Conservation (phyloP, 495 filamentous ascomycete genomes). For the Glarea lozoyensis region DNA sequence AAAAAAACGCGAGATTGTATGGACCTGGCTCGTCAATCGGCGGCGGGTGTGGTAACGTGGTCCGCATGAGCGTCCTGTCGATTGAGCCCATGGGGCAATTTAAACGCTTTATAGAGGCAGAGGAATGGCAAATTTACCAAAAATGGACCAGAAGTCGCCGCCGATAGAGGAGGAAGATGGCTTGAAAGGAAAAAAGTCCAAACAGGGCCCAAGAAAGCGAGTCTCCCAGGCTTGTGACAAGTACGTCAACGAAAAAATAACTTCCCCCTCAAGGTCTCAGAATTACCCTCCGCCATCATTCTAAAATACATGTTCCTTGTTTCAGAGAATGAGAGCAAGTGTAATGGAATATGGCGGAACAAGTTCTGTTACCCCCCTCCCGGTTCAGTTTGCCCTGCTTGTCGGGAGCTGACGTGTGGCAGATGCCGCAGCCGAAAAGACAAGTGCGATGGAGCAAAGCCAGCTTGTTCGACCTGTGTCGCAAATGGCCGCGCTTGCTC, state of each 20-base stretch:
- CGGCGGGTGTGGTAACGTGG: too few relatives aligned
- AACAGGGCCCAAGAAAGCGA: conserved; percentile 16
- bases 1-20: too few relatives aligned
- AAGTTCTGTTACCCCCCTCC: too few relatives aligned
- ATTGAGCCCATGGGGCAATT: neutral
- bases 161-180: neutral
- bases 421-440: conserved; percentile 89
- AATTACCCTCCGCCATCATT: too few relatives aligned
- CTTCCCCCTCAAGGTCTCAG: too few relatives aligned
- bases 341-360: too few relatives aligned
- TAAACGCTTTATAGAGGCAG: too few relatives aligned
- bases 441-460: conserved; percentile 75
- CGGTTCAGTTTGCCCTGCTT: conserved; percentile 62
- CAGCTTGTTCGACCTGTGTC: conserved; percentile 54
- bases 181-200: conserved; percentile 6
- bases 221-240: conserved; percentile 75
- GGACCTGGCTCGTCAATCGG: too few relatives aligned
- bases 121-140: conserved; percentile 9
- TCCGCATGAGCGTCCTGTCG: neutral
- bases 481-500: conserved; percentile 52
- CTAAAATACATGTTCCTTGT: too few relatives aligned
- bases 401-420: too few relatives aligned
- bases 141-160: conserved; percentile 1
- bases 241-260: too few relatives aligned
- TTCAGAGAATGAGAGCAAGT: too few relatives aligned